These are phyloP conservation scores for Aspergillus wentii DNA, from an alignment of 495 filamentous ascomycete species.

Conservation along the genomic window DNA sequence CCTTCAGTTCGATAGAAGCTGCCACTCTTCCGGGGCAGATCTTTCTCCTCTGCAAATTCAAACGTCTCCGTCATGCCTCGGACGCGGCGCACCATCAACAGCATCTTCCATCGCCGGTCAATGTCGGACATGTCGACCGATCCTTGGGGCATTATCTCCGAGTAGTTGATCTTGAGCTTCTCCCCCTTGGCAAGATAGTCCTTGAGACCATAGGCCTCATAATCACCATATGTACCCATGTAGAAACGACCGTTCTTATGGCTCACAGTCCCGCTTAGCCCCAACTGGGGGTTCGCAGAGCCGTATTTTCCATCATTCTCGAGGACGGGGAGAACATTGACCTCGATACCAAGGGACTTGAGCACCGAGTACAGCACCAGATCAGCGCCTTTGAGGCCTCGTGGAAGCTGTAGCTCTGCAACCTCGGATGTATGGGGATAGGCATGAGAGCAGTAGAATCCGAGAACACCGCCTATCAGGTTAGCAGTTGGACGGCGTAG, in stretches of 20 bases:
- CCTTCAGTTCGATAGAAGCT: background rate
- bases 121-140: no score
- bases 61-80: slow-evolving; percentile 2
- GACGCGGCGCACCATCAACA: slow-evolving; percentile 8
- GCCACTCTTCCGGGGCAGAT: background rate
- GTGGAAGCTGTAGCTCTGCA: slow-evolving; percentile 63
- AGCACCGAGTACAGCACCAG: slow-evolving; percentile 17
- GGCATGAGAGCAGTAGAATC: slow-evolving; percentile 28
- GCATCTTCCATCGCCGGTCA: slow-evolving; percentile 9
- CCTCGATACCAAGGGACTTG: slow-evolving; percentile 13
- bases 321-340: slow-evolving; percentile 12
- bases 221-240: no score
- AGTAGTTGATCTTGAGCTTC: no score
- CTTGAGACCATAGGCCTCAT: no score
- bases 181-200: no score
- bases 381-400: slow-evolving; percentile 23
- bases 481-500: background rate
- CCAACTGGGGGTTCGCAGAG: background rate
- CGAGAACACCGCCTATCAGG: slow-evolving; percentile 18
- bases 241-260: no score
- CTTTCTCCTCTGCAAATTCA: background rate
- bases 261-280: background rate
- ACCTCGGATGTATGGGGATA: slow-evolving; percentile 23
- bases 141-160: no score
- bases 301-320: background rate